Conservation (phyloP, 2,329 filamentous ascomycete species). For the Chalara sp. region DNA sequence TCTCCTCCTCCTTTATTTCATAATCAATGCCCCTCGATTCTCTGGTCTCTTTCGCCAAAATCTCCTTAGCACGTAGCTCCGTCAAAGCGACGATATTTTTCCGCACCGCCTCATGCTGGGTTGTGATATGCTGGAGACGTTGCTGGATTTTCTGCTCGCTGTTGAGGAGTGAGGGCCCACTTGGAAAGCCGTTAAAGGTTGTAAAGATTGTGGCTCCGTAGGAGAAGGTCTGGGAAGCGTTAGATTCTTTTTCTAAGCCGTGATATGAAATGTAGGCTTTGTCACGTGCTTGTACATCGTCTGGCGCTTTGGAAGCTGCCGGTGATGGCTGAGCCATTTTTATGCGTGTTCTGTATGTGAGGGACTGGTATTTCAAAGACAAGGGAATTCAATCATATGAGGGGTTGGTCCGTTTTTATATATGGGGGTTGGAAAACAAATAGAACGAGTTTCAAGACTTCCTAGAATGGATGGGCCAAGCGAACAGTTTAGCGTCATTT, state of each 20-base stretch:
- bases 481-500: no score
- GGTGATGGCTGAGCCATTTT: slow-evolving; percentile 1
- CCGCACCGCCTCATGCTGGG: slow-evolving; percentile 18
- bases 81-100: slow-evolving; percentile 15
- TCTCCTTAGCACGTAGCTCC: slow-evolving; percentile 6
- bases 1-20: no score
- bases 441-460: no score
- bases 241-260: neutral
- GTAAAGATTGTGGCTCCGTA: slow-evolving; percentile 17
- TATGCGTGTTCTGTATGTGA: slow-evolving; percentile 36
- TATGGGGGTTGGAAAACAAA: no score
- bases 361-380: neutral
- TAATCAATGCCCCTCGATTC: slow-evolving; percentile 8
- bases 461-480: no score
- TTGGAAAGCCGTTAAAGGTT: slow-evolving; percentile 16
- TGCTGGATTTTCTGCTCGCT: slow-evolving; percentile 10
- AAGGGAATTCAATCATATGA: no score
- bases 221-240: slow-evolving; percentile 2
- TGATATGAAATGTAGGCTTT: neutral
- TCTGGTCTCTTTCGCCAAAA: slow-evolving; percentile 7
- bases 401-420: no score
- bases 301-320: neutral
- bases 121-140: slow-evolving; percentile 15
- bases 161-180: neutral
- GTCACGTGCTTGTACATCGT: neutral